Evolutionary conservation across 768 basidiomycete genomes (phyloP), one percentile per base, ranked within the genome.

Genomic region (Tylopilus plumbeoviolaceoides): DNA sequence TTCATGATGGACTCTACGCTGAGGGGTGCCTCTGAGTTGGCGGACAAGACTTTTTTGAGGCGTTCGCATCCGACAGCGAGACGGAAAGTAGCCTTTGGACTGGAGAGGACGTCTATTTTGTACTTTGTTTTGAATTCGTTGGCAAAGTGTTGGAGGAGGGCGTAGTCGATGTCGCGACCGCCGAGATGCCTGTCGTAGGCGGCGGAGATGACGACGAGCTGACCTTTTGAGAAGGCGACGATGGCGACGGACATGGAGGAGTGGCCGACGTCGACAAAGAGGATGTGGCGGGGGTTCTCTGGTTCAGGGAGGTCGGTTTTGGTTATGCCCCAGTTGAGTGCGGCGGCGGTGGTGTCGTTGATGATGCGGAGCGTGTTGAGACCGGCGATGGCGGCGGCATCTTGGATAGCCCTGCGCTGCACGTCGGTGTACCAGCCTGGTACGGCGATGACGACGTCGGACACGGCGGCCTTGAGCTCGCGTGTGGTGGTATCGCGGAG

Each of bases 251-350:
- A 88, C 73, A 94, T 79, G 73, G 83, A 83, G 7, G 92, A 91
- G 78, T 98, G 97, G 46, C 97, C 97, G 53, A 95, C 83, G 63
- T 99, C 97, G 63, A 98, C 83, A 65, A 99, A 98, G 58, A 87
- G 89, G 70, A 99, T 85, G 69, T 97, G 81, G 31, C 87, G 81
- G 0, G 95, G 87, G 59, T 74, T 77, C 56, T 95, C 93, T 31
- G 84, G 69, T 14, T 87, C 84, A 20, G 97, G 97, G 41, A 99
- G 85, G 70, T 99, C 97, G 25, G 89, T 84, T 74, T 99, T 99
- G 59, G 95, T 99, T 79, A 98, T 98, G 60, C 97, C 97, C 74
- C 95, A 99, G 48, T 91, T 93, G 69, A 99, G 87, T 38, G 97
- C 97, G 52, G 87, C 81, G 48, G 95, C 97, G 57, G 95, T 98